Percentiles rank a stretch among this genome's conserved stretches.
phyloP scores from a whole-genome alignment of 2,329 filamentous ascomycete genomes.

The Fonsecaea multimorphosa region DNA sequence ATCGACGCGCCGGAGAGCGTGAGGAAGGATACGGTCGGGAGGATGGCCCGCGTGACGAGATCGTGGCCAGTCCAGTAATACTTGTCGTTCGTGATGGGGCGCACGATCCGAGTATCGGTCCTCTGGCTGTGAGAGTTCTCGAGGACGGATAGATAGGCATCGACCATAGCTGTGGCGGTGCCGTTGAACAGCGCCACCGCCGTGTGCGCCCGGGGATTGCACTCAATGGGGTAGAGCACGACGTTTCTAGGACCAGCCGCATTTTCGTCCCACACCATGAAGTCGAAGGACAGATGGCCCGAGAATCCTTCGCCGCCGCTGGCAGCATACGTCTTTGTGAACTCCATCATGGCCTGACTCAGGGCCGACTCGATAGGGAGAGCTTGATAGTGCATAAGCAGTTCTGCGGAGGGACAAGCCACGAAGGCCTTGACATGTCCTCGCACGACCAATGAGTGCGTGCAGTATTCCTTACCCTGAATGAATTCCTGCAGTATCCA shows the following conservation, averaged over 20 bases:
- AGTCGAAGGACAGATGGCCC: constrained; percentile 75
- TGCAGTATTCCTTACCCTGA: constrained; percentile 70
- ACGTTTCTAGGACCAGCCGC: constrained; percentile 23
- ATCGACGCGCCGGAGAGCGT: constrained; percentile 32
- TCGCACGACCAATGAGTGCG: constrained; percentile 70
- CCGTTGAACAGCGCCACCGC: constrained; percentile 66
- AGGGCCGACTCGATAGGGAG: constrained; percentile 63
- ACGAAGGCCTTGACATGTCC: constrained; percentile 70
- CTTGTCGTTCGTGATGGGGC: constrained; percentile 34
- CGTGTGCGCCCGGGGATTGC: constrained; percentile 72
- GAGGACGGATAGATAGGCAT: constrained; percentile 61
- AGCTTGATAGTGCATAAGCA: constrained; percentile 70
- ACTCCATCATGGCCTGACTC: constrained; percentile 65
- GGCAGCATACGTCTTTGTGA: constrained; percentile 65
- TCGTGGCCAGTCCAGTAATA: constrained; percentile 75
- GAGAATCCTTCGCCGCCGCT: constrained; percentile 61
- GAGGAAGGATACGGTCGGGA: constrained; percentile 54
- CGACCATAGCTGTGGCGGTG: constrained; percentile 48
- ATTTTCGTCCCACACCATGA: constrained; percentile 63
- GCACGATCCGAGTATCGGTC: constrained; percentile 24
- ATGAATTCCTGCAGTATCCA: constrained; percentile 76
- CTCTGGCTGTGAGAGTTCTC: not conserved
- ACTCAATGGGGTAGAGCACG: constrained; percentile 69
- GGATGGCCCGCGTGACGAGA: constrained; percentile 59
- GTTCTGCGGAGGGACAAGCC: constrained; percentile 67